Base-by-base conservation (phyloP, 2,329 filamentous ascomycete genomes). In the Colletotrichum musae region DNA sequence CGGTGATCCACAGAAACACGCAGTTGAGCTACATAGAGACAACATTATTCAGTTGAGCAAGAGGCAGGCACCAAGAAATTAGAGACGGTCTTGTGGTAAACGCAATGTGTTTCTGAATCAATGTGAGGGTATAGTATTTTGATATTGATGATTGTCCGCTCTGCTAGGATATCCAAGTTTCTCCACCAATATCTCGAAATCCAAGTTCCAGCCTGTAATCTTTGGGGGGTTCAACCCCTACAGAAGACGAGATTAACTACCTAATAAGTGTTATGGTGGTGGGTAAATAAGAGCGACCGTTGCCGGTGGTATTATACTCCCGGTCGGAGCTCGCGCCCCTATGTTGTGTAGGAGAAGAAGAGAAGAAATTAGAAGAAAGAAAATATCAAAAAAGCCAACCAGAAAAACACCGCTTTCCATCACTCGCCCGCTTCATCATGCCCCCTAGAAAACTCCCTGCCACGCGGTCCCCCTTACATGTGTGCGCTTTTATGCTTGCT, bases 181-280 rank as follows among this genome's bases (percentile, higher is more conserved):
- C 32, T 15, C n/a, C 52, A 21, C 59, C 60, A 60, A 28, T 60
- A 66, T 59, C 66, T 69, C 66, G 36, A 60, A 47, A 50, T 54
- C 50, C 41, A 41, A 43, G 62, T 60, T 69, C 50, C 66, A 69
- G 61, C 66, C 66, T 69, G 48, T 60, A 54, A 66, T 69, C 60
- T 59, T 56, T 36, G 32, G 32, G 32, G 62, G 62, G 26, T 69
- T 59, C 39, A 41, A 28, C 24, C 50, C 54, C 45, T 26, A 60
- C 62, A 52, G 56, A 60, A 66, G 65, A 43, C 28, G 41, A 56
- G 32, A 66, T 69, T 54, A 68, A 64, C 60, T 68, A 43, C 58
- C 58, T 52, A 32, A 41, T 43, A 61, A 41, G 36, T 41, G 6
- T 41, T 39, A 36, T 51, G 21, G 9, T 43, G 21, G 48, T 51